Base-by-base conservation (phyloP, 2,329 filamentous ascomycete genomes). In the Amphichorda felina region DNA sequence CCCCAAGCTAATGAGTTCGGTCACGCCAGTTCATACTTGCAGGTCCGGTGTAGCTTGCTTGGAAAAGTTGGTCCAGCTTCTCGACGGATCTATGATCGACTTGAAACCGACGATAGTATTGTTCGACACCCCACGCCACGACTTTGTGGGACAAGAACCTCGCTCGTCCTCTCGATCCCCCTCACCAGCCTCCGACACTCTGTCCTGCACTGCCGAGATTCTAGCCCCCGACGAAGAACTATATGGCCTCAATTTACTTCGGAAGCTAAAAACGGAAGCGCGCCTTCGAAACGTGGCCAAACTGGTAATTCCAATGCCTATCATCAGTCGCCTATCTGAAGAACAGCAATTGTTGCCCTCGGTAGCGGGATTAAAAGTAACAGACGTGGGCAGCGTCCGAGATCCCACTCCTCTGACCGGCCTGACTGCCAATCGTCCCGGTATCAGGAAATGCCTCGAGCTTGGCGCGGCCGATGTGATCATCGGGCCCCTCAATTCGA, bases 381-480 rank as follows among this genome's bases (percentile, higher is more conserved):
- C 56, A 4, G 55, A 58, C 33, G 55, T 55, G 40, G 46, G 58
- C 18, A 54, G 57, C 19, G 64, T 66, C 40, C 61, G 45, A n/a
- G n/a, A n/a, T 14, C 43, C 43, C 8, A 18, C 41, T 17, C 36
- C 50, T 5, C 35, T 49, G 30, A 45, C 40, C 21, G 45, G 45
- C 19, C 44, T 57, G 16, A 47, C 51, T 17, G 43, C 47, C 21
- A 51, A 57, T 38, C 57, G 57, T 34, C 50, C 44, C 29, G 55
- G 72, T 36, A 66, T 88, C 40, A 72, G 79, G 45, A 75, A 70
- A 47, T 94, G 86, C 50, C 61, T 96, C 17, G 86, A 94, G 50
- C 75, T 82, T 4, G 91, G 91, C 25, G 89, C 89, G 9, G 70
- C 82, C 21, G 89, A 96, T 56, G 84, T 94, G 33, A 68, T 95